Percentiles rank a stretch among this genome's conserved stretches.
Conservation (phyloP, 768 basidiomycete genomes). For the Cystofilobasidium ferigula region DNA sequence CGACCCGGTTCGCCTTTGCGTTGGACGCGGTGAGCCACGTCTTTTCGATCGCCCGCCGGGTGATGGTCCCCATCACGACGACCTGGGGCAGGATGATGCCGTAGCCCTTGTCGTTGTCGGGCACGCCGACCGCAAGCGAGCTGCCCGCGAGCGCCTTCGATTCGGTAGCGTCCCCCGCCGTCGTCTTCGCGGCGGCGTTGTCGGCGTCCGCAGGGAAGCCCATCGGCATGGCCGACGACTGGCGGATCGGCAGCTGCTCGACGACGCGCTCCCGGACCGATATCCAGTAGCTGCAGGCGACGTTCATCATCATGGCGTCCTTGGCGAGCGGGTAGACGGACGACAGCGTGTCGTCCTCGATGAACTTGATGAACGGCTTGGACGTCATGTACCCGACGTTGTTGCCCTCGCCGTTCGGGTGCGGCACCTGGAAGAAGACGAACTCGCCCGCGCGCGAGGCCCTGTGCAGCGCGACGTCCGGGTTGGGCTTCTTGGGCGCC, state of each 20-base stretch:
- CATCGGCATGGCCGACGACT: constrained; percentile 44
- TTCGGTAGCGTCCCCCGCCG: constrained; percentile 25
- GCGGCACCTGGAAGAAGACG: constrained; percentile 82
- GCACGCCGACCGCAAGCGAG: constrained; percentile 45
- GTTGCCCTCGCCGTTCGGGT: constrained; percentile 85
- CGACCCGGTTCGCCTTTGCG: constrained; percentile 94
- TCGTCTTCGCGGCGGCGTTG: background rate
- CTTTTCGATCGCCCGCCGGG: constrained; percentile 90
- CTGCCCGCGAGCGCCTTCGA: constrained; percentile 15
- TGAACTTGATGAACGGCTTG: constrained; percentile 79
- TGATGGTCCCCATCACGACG: constrained; percentile 97
- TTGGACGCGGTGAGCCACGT: constrained; percentile 98
- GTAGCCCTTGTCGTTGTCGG: constrained; percentile 27
- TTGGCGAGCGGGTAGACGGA: constrained; percentile 63
- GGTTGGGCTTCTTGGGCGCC: constrained; percentile 42
- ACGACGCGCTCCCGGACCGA: constrained; percentile 79
- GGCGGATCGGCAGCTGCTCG: constrained; percentile 88
- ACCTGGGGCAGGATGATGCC: constrained; percentile 93
- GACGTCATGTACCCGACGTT: constrained; percentile 89
- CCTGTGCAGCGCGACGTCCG: constrained; percentile 51
- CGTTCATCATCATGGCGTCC: constrained; percentile 80
- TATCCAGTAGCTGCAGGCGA: constrained; percentile 96
- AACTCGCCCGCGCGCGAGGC: constrained; percentile 47
- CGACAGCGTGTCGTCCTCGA: constrained; percentile 72
- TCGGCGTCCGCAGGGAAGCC: constrained; percentile 47